A percentile compares a stretch with the other conserved stretches of the same genome.
phyloP scores from a whole-genome alignment of 2,329 filamentous ascomycete species.

The Cercospora beticola region DNA sequence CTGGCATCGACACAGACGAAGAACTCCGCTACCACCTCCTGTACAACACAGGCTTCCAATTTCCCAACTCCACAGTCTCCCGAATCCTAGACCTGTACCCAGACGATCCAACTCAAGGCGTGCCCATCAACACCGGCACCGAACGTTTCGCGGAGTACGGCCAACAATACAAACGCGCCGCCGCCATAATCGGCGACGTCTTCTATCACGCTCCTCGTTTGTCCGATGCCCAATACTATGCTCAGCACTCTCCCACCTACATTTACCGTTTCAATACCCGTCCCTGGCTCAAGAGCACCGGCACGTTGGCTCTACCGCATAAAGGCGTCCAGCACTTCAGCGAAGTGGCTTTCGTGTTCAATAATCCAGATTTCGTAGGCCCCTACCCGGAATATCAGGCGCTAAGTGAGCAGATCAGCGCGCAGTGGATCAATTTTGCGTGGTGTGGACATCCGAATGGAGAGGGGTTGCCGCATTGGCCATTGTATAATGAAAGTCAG shows the following conservation, averaged over 20 bases:
- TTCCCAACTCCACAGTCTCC: constrained; percentile 23
- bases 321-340: constrained; percentile 56
- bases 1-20: constrained; percentile 49
- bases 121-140: constrained; percentile 46
- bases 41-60: constrained; percentile 24
- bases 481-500: constrained; percentile 18
- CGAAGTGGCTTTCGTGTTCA: constrained; percentile 47
- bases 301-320: constrained; percentile 38
- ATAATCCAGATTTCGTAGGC: constrained; percentile 20
- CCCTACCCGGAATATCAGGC: constrained; percentile 18
- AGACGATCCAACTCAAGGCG: constrained; percentile 50
- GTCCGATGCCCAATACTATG: constrained; percentile 53
- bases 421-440: constrained; percentile 25
- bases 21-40: constrained; percentile 22
- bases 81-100: constrained; percentile 46
- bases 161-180: constrained; percentile 54
- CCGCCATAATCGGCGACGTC: constrained; percentile 57
- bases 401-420: constrained; percentile 23
- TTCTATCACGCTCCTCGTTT: constrained; percentile 58
- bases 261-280: constrained; percentile 63
- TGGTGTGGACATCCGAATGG: constrained; percentile 24
- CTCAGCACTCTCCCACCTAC: constrained; percentile 53
- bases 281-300: constrained; percentile 40
- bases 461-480: constrained; percentile 18
- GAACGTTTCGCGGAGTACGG: constrained; percentile 41